Base-by-base conservation (phyloP, 352 stramenopile genomes). In the Pythium utonaiense region DNA sequence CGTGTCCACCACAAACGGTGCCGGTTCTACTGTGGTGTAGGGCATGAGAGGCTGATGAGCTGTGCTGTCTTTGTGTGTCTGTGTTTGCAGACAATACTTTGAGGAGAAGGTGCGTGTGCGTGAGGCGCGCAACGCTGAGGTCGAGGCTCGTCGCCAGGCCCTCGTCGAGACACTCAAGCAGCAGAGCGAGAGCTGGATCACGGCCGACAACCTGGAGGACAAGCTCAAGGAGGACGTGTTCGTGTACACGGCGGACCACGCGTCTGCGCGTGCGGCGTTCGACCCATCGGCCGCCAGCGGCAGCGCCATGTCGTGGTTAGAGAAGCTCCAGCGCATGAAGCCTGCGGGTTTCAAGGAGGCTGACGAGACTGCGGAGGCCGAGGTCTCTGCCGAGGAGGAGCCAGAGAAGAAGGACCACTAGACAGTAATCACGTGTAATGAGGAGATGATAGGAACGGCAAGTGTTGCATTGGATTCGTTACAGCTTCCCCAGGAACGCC, bases 271-370 rank as follows among this genome's bases (percentile, higher is more conserved):
- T 53, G 77, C 77, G 38, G 77, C 77, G 62, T 90, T 91, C 58
- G 81, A 90, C 63, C 77, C 81, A 41, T 86, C 73, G 25, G 81
- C 59, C 52, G 77, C 78, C 55, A 86, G 75, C 21, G 78, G 77
- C 55, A 90, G 78, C 57, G 83, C 85, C 45, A 70, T 92, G 54
- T 93, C 85, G 60, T 95, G 85, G 85, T 69, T 95, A 60, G 85
- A 95, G 70, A 91, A 91, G 69, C 73, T 95, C 50, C 83, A 95
- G 74, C 83, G 80, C 31, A 95, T 95, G 85, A 91, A 88, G 70
- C 85, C 85, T 17, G 76, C 74, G 19, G 85, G 83, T 17, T 48
- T 83, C 47, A 65, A 78, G 56, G 63, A 64, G 49, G 40, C 27
- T 27, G 62, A 69, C 4, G 51, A 49, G 17, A 22, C 30, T 7